These are phyloP conservation scores for Orbilia ellipsospora DNA, from an alignment of 2,329 filamentous ascomycete genomes.

Conservation along the genomic window DNA sequence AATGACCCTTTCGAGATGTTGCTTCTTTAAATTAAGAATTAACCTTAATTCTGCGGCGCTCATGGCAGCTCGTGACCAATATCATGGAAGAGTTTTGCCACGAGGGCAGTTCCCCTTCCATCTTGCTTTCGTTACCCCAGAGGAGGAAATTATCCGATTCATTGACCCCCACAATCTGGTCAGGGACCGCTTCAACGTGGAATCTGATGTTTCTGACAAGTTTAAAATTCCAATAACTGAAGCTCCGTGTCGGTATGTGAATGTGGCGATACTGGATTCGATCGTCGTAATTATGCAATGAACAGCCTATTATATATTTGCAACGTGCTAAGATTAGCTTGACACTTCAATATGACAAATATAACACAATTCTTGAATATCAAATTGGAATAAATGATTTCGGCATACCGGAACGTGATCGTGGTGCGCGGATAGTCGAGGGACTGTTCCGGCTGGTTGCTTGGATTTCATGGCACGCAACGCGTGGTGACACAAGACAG, in stretches of 20 bases:
- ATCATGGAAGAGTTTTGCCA: constrained; percentile 36
- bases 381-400: not conserved
- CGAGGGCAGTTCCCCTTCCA: constrained; percentile 11
- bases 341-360: constrained; percentile 1
- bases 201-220: too few species aligned
- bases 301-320: too few species aligned
- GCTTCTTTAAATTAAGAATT: constrained; percentile 24
- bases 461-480: not conserved
- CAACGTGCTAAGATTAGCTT: not conserved
- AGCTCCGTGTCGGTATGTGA: too few species aligned
- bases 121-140: not conserved
- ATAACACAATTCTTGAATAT: not conserved
- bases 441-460: not conserved
- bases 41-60: constrained; percentile 31
- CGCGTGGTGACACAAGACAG: constrained; percentile 17
- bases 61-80: constrained; percentile 38
- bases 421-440: not conserved
- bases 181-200: not conserved
- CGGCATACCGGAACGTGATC: not conserved
- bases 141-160: constrained; percentile 52
- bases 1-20: not conserved
- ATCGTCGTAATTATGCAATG: too few species aligned
- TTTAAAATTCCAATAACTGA: too few species aligned
- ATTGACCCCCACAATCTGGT: constrained; percentile 35
- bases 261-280: too few species aligned